Percentiles rank a stretch among this genome's conserved stretches.
phyloP scores from a whole-genome alignment of 164 flowering plant genomes.

The Brasenia schreberi region DNA sequence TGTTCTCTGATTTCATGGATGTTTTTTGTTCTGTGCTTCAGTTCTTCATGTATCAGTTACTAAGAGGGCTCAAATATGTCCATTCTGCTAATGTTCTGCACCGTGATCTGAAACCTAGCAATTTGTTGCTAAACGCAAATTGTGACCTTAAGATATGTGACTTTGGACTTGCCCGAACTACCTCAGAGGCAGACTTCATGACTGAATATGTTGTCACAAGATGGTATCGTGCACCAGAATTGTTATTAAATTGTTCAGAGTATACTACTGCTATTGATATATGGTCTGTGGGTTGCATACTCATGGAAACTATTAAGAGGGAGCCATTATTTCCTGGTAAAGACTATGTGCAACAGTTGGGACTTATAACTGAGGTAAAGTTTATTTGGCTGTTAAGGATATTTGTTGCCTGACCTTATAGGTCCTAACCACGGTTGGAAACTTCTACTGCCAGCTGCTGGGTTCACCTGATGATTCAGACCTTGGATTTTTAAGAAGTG shows the following conservation, averaged over 20 bases:
- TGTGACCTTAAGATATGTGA: conserved; percentile 93
- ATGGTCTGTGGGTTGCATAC: conserved; percentile 93
- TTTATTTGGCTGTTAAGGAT: neutral
- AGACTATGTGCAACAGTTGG: conserved; percentile 78
- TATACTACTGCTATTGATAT: conserved; percentile 83
- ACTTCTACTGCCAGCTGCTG: conserved; percentile 19
- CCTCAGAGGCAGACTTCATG: conserved; percentile 79
- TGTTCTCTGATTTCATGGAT: too few species aligned
- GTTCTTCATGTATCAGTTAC: conserved; percentile 76
- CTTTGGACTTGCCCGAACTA: conserved; percentile 89
- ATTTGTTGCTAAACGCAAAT: conserved; percentile 72
- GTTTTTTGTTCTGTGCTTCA: conserved; percentile 11
- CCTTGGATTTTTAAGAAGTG: conserved; percentile 40
- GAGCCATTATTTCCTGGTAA: conserved; percentile 90
- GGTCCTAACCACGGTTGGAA: neutral
- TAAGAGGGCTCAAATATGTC: conserved; percentile 75
- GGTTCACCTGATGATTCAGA: conserved; percentile 45
- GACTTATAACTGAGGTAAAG: conserved; percentile 65
- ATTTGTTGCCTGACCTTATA: neutral
- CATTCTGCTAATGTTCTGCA: conserved; percentile 92
- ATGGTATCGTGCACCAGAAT: conserved; percentile 94
- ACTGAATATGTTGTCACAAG: conserved; percentile 91
- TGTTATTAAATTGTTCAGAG: too few species aligned
- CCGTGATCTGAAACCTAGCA: conserved; percentile 87
- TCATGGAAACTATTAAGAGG: conserved; percentile 62